phyloP scores from a whole-genome alignment of 257 asterid genomes.

The Nicotiana sylvestris region DNA sequence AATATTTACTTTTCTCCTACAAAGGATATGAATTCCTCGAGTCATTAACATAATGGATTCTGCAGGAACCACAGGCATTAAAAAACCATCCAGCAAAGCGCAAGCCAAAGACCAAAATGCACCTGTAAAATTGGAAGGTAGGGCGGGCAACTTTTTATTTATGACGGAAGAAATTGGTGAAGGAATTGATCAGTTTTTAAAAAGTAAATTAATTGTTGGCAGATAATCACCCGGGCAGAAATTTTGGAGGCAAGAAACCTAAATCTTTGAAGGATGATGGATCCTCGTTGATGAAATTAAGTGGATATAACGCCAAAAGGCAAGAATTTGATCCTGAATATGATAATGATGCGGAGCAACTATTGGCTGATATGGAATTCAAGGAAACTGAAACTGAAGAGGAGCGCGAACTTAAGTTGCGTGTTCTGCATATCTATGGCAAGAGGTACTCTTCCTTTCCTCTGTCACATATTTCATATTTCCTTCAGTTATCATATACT shows the following conservation, averaged over 20 bases:
- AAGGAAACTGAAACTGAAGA: slow-evolving; percentile 74
- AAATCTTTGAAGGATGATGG: slow-evolving; percentile 48
- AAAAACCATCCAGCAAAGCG: slow-evolving; percentile 46
- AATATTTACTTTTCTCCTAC: neutral
- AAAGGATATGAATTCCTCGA: slow-evolving; percentile 7
- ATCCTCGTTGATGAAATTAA: slow-evolving; percentile 55
- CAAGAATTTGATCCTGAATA: slow-evolving; percentile 83
- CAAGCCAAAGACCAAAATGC: slow-evolving; percentile 61
- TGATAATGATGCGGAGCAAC: slow-evolving; percentile 84
- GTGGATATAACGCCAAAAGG: slow-evolving; percentile 76
- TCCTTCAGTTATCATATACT: neutral
- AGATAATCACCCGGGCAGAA: slow-evolving; percentile 51
- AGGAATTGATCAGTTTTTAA: neutral
- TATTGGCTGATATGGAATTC: slow-evolving; percentile 91
- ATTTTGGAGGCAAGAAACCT: slow-evolving; percentile 55
- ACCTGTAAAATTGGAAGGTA: slow-evolving; percentile 57
- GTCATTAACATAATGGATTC: slow-evolving; percentile 16
- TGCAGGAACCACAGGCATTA: slow-evolving; percentile 55
- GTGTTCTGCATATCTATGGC: slow-evolving; percentile 65
- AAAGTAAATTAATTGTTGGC: slow-evolving; percentile 16
- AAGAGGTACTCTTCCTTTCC: slow-evolving; percentile 45
- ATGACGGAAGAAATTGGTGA: neutral
- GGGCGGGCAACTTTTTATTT: neutral
- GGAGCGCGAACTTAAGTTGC: slow-evolving; percentile 67
- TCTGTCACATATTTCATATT: neutral